Base-by-base conservation (phyloP, 2,329 filamentous ascomycete species). In the Diaporthe helianthi region DNA sequence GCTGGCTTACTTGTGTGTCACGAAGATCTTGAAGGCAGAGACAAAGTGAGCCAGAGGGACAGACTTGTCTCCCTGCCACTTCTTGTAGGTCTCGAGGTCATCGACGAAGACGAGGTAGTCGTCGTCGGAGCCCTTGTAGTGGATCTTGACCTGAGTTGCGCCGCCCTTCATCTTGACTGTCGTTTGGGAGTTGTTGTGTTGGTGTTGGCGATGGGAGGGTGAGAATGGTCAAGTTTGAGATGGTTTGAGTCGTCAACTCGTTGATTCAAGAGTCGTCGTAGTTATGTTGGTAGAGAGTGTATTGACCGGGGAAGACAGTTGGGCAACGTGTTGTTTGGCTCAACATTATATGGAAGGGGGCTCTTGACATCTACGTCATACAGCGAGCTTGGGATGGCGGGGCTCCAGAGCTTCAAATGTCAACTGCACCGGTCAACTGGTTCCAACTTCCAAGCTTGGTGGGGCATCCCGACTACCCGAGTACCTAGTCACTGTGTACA, bases 11-110 rank as follows among this genome's bases (percentile, higher is more conserved):
- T 91, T 92, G 84, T 97, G 92, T 44, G 94, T 97, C 52, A 92
- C 84, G 77, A 97, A 97, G 77, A 99, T 86, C 86, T 97, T 93
- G 86, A 93, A 98, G 9, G 92, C 87, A 69, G 90, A 93, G 68
- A 98, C 87, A 68, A 99, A 94, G 76, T 98, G 90, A 1, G 92
- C 87, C 58, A 98, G 83, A 38, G 70, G 67, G 36, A 96, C 84
- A 36, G 87, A 90, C 78, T 88, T 90, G 84, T 98, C 95, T 5
- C 79, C 83, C 84, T 90, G 89, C 95, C 95, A 98, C 80, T 95
- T 90, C 81, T 92, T 85, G 76, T 93, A 89, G 60, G 86, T 84
- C 71, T 92, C 82, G 61, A 89, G 78, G 74, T 88, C 86, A 72
- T 89, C 87, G 61, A 89, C 78, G 74, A 89, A 88, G 79, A 89